These are phyloP conservation scores for Lipomyces yamanashiensis DNA, from an alignment of 805 yeast species.

Conservation along the genomic window DNA sequence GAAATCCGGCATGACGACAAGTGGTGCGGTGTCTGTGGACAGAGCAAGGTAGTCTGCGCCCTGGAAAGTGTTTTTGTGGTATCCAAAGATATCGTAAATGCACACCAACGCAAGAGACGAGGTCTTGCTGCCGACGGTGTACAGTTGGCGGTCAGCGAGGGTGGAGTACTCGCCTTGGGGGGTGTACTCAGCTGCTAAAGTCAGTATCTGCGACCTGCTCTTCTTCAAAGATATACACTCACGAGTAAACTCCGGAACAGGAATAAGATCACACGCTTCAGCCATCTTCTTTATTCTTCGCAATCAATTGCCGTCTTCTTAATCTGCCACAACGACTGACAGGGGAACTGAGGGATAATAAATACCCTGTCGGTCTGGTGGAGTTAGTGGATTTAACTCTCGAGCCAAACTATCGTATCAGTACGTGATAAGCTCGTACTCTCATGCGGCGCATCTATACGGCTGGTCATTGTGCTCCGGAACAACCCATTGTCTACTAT, in stretches of 20 bases:
- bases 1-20: conserved; percentile 36
- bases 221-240: background rate
- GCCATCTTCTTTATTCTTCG: conserved; percentile 1
- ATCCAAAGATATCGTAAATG: conserved; percentile 36
- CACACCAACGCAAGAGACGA: conserved; percentile 26
- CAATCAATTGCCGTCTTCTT: background rate
- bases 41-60: conserved; percentile 35
- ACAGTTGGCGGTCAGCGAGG: conserved; percentile 17
- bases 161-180: conserved; percentile 16
- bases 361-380: too few relatives aligned
- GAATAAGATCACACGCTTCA: conserved; percentile 30
- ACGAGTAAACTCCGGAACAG: conserved; percentile 30
- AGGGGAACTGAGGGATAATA: too few relatives aligned
- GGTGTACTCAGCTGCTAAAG: conserved; percentile 26
- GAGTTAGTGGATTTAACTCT: too few relatives aligned
- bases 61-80: conserved; percentile 30
- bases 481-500: background rate
- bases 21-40: conserved; percentile 18
- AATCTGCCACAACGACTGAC: background rate
- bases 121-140: conserved; percentile 19
- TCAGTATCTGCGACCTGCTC: background rate
- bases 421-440: background rate
- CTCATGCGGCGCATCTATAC: background rate
- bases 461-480: background rate
- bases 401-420: background rate